Evolutionary conservation across 768 basidiomycete genomes (phyloP).

Genomic region (Lyophyllum atratum): DNA sequence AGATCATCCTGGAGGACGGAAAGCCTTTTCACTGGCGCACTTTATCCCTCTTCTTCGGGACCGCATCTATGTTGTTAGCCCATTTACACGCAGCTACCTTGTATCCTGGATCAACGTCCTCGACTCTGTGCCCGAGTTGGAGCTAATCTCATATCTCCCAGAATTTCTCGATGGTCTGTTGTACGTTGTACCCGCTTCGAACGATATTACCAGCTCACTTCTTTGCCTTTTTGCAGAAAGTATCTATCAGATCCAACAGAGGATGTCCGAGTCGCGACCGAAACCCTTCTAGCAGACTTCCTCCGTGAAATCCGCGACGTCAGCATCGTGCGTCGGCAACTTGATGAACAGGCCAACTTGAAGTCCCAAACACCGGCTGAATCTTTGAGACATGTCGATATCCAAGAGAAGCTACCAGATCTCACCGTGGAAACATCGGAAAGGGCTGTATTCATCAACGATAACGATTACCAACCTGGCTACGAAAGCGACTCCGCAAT

Average conservation of each 20-base stretch:
- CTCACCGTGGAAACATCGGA: constrained; percentile 60
- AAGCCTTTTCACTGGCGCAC: constrained; percentile 90
- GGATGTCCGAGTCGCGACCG: constrained; percentile 90
- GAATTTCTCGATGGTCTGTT: constrained; percentile 93
- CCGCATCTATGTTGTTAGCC: constrained; percentile 92
- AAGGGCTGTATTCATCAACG: constrained; percentile 56
- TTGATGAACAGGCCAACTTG: constrained; percentile 50
- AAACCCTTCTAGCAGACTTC: constrained; percentile 86
- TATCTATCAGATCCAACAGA: constrained; percentile 95
- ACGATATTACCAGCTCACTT: constrained; percentile 6
- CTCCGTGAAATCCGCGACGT: constrained; percentile 89
- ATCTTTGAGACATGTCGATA: constrained; percentile 41
- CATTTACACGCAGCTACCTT: constrained; percentile 94
- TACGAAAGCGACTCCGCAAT: constrained; percentile 41
- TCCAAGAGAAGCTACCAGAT: constrained; percentile 57
- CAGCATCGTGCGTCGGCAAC: constrained; percentile 67
- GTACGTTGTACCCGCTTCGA: constrained; percentile 47
- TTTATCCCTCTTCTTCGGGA: constrained; percentile 95
- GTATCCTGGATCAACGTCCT: constrained; percentile 96
- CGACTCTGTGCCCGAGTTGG: constrained; percentile 95
- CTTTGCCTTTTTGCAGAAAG: constrained; percentile 53
- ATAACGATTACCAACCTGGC: constrained; percentile 45
- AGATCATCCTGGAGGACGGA: constrained; percentile 47
- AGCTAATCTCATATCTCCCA: constrained; percentile 92
- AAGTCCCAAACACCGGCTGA: constrained; percentile 44